Percentiles rank a stretch among this genome's conserved stretches.
Conservation (phyloP, 768 basidiomycete species). For the Calocybe indica region DNA sequence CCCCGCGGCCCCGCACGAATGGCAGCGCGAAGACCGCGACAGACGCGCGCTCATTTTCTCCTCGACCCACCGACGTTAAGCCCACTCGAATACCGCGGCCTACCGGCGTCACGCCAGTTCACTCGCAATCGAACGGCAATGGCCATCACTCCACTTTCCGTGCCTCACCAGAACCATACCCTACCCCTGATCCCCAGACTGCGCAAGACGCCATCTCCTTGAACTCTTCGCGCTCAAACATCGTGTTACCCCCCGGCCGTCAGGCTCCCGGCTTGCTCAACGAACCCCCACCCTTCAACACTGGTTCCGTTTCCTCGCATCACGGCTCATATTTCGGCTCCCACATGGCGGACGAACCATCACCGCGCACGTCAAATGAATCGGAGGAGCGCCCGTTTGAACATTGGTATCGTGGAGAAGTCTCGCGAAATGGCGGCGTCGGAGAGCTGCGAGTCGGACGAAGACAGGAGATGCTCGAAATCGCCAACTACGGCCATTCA, state of each 20-base stretch:
- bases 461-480: conserved; percentile 81
- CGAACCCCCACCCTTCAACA: conserved; percentile 58
- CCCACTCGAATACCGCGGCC: conserved; percentile 51
- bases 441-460: conserved; percentile 74
- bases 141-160: conserved; percentile 14
- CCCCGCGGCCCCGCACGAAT: conserved; percentile 21
- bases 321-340: conserved; percentile 19
- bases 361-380: conserved; percentile 58
- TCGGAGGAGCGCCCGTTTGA: conserved; percentile 82
- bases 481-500: conserved; percentile 77
- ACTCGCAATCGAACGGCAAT: conserved; percentile 18
- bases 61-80: conserved; percentile 35
- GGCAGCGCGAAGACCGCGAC: conserved; percentile 20
- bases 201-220: conserved; percentile 22
- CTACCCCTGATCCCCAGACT: conserved; percentile 12
- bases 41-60: conserved; percentile 17
- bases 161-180: conserved; percentile 7
- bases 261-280: conserved; percentile 47
- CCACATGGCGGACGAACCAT: conserved; percentile 24
- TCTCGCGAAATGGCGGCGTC: conserved; percentile 84
- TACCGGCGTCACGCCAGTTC: conserved; percentile 20
- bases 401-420: conserved; percentile 88
- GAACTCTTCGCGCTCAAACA: conserved; percentile 22
- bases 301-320: conserved; percentile 39
- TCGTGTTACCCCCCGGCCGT: conserved; percentile 26